Evolutionary conservation across 1,139 yeast genomes (phyloP).

Genomic region (Pneumocystis wakefieldiae): DNA sequence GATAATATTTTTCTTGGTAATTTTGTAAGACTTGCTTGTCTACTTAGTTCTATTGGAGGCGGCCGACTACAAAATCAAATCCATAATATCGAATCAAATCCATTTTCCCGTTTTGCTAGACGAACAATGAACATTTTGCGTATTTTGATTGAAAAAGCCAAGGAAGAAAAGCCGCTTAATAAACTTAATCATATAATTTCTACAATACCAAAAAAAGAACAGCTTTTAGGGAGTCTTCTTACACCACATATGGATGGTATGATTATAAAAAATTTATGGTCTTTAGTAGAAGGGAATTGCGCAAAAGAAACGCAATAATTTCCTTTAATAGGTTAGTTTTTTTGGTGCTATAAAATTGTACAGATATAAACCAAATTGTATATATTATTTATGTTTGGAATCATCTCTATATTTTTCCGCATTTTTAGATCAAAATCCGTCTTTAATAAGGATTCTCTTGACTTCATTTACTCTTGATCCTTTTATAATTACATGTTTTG

Average conservation of each 20-base stretch:
- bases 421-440: neutral
- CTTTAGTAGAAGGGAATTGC: neutral
- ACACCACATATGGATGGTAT: conserved; percentile 1
- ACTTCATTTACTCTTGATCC: neutral
- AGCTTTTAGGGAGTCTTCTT: neutral
- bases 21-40: neutral
- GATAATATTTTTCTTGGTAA: neutral
- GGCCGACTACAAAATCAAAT: neutral
- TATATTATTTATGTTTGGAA: neutral
- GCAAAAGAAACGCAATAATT: neutral
- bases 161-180: neutral
- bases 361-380: neutral
- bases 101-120: conserved; percentile 10
- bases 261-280: neutral
- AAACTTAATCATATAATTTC: neutral
- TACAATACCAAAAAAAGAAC: neutral
- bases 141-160: conserved; percentile 7
- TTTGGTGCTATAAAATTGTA: neutral
- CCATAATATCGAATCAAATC: conserved; percentile 7
- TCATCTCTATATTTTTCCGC: neutral
- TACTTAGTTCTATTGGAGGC: neutral
- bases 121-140: conserved; percentile 10
- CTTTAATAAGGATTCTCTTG: neutral
- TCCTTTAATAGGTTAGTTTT: neutral
- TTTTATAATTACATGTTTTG: neutral